Evolutionary conservation across 768 basidiomycete genomes (phyloP).

Genomic region (Nidularia pulvinata): DNA sequence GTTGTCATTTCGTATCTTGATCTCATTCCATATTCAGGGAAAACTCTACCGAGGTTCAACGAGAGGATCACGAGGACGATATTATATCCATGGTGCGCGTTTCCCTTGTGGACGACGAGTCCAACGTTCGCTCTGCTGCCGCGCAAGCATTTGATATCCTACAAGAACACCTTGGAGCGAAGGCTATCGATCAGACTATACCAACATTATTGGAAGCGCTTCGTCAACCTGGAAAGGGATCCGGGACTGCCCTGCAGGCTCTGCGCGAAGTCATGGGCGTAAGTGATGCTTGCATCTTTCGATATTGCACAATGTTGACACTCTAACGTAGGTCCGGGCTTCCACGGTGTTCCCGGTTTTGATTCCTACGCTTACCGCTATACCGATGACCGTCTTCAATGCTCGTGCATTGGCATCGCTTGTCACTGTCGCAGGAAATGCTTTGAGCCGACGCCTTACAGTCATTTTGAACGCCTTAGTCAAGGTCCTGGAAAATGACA

Average conservation of each 20-base stretch:
- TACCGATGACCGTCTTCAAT: slow-evolving; percentile 95
- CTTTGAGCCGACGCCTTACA: slow-evolving; percentile 82
- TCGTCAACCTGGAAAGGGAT: slow-evolving; percentile 88
- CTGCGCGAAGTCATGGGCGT: slow-evolving; percentile 94
- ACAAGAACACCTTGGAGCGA: slow-evolving; percentile 89
- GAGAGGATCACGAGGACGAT: slow-evolving; percentile 86
- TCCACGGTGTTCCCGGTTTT: slow-evolving; percentile 96
- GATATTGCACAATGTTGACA: neutral
- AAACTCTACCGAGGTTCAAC: slow-evolving; percentile 79
- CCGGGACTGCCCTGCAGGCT: slow-evolving; percentile 95
- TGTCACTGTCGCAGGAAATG: slow-evolving; percentile 91
- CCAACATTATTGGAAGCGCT: slow-evolving; percentile 94
- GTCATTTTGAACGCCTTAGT: slow-evolving; percentile 81
- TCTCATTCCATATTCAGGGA: slow-evolving; percentile 45
- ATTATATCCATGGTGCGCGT: slow-evolving; percentile 84
- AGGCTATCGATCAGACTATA: slow-evolving; percentile 95
- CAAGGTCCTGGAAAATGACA: slow-evolving; percentile 69
- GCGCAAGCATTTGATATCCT: slow-evolving; percentile 87
- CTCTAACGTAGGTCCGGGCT: slow-evolving; percentile 72
- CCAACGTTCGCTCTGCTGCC: slow-evolving; percentile 85
- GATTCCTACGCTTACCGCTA: slow-evolving; percentile 88
- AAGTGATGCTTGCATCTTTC: slow-evolving; percentile 25
- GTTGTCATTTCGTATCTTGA: neutral
- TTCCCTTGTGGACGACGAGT: slow-evolving; percentile 87
- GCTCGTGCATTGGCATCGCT: slow-evolving; percentile 88